A percentile compares a stretch with the other conserved stretches of the same genome.
Evolutionary conservation across 257 asterid species (phyloP).

Genomic region (Avicennia marina): DNA sequence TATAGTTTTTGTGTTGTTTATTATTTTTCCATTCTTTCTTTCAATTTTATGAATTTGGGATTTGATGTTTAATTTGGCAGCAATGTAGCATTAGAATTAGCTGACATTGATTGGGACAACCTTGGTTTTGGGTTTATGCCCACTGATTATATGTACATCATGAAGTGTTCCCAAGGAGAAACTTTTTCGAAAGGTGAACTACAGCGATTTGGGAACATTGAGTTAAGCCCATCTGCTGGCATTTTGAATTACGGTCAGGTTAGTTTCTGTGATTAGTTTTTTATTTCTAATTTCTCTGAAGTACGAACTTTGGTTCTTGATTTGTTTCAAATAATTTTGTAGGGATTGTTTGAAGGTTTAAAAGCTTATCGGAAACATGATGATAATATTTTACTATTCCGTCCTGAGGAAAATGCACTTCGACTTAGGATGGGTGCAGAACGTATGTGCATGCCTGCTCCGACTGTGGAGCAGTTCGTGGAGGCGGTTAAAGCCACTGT

Average conservation of each 20-base stretch:
- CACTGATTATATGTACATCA: slow-evolving; percentile 69
- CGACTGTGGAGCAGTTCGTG: slow-evolving; percentile 64
- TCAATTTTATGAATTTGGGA: slow-evolving; percentile 4
- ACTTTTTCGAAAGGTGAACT: slow-evolving; percentile 52
- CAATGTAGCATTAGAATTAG: slow-evolving; percentile 25
- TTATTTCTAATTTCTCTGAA: background rate
- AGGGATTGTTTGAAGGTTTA: slow-evolving; percentile 39
- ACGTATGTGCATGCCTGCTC: slow-evolving; percentile 85
- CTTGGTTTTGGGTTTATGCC: slow-evolving; percentile 48
- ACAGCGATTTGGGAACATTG: slow-evolving; percentile 73
- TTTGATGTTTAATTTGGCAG: slow-evolving; percentile 24
- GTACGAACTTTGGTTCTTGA: too few relatives aligned
- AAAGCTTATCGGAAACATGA: slow-evolving; percentile 63
- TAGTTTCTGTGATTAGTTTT: slow-evolving; percentile 9
- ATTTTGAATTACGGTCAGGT: slow-evolving; percentile 80
- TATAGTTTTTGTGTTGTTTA: background rate
- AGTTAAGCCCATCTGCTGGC: slow-evolving; percentile 74
- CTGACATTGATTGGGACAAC: slow-evolving; percentile 71
- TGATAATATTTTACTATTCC: slow-evolving; percentile 58
- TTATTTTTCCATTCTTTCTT: background rate
- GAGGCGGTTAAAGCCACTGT: slow-evolving; percentile 61
- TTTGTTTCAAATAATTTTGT: too few relatives aligned
- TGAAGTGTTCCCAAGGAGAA: slow-evolving; percentile 55
- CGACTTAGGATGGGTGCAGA: slow-evolving; percentile 72
- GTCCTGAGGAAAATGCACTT: slow-evolving; percentile 67